These are phyloP conservation scores for Penicillium sp. DNA, from an alignment of 2,329 filamentous ascomycete genomes.

Conservation along the genomic window DNA sequence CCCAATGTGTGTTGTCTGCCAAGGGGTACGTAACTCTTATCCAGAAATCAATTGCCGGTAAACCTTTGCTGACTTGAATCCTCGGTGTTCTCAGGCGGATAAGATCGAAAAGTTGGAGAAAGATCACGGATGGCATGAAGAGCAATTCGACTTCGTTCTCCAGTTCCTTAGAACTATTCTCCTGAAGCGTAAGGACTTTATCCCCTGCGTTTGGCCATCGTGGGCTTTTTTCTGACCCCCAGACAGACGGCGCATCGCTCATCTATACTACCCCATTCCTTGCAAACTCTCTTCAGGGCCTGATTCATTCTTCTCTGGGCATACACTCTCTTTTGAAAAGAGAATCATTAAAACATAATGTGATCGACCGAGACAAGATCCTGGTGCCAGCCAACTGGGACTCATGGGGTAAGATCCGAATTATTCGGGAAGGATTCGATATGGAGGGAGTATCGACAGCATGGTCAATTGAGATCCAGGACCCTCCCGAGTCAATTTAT, in stretches of 20 bases:
- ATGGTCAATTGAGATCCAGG: conserved; percentile 82
- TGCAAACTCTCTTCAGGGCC: conserved; percentile 71
- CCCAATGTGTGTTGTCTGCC: conserved; percentile 89
- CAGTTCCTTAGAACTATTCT: conserved; percentile 89
- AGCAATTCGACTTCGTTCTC: conserved; percentile 92
- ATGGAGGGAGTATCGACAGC: conserved; percentile 80
- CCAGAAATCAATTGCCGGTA: background rate
- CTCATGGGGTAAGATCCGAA: conserved; percentile 94
- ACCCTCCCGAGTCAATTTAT: conserved; percentile 37
- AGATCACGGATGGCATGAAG: conserved; percentile 89
- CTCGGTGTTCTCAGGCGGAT: conserved; percentile 59
- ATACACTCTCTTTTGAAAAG: conserved; percentile 80
- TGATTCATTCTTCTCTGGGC: conserved; percentile 81
- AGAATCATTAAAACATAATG: conserved; percentile 79
- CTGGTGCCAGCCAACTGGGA: conserved; percentile 97
- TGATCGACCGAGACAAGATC: conserved; percentile 91
- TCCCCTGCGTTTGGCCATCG: conserved; percentile 2
- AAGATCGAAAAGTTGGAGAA: conserved; percentile 89
- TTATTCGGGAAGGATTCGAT: conserved; percentile 87
- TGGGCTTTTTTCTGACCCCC: conserved; percentile 12
- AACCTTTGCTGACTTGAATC: conserved; percentile 21
- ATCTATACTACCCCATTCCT: conserved; percentile 79
- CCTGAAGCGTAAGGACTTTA: conserved; percentile 67
- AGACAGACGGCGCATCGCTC: conserved; percentile 72
- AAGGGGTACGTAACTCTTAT: conserved; percentile 64